phyloP scores from a whole-genome alignment of 2,329 filamentous ascomycete species.

The Xylariaceae sp. region DNA sequence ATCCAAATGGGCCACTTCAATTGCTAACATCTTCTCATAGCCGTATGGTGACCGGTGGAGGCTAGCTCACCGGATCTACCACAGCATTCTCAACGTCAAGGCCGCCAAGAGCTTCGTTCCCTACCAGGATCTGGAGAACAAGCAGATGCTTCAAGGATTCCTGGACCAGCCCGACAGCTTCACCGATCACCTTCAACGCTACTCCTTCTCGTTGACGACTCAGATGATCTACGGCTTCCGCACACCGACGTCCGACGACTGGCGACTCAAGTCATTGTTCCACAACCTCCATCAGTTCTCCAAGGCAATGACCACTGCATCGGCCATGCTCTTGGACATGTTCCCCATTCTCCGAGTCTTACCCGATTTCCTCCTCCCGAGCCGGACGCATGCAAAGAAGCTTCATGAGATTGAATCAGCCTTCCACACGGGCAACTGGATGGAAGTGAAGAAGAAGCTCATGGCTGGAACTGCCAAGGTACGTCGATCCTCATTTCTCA shows the following conservation, averaged over 20 bases:
- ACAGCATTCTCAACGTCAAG: slow-evolving; percentile 43
- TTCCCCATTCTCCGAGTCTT: slow-evolving; percentile 20
- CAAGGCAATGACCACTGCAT: slow-evolving; percentile 23
- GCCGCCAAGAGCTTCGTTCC: slow-evolving; percentile 45
- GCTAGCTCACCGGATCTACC: slow-evolving; percentile 36
- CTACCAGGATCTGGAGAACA: slow-evolving; percentile 53
- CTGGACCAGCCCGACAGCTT: slow-evolving; percentile 40
- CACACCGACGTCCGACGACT: slow-evolving; percentile 35
- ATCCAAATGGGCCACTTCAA: neutral
- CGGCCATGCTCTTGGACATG: slow-evolving; percentile 21
- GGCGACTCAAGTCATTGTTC: slow-evolving; percentile 27
- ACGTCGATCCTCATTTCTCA: neutral
- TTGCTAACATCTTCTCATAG: slow-evolving; percentile 19
- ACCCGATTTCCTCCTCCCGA: slow-evolving; percentile 16
- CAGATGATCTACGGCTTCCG: slow-evolving; percentile 47
- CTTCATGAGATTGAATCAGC: slow-evolving; percentile 19
- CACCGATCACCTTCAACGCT: slow-evolving; percentile 41
- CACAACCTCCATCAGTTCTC: slow-evolving; percentile 24
- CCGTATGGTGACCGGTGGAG: slow-evolving; percentile 35
- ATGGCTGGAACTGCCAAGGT: slow-evolving; percentile 24
- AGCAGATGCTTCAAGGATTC: slow-evolving; percentile 47
- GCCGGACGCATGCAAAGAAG: slow-evolving; percentile 18
- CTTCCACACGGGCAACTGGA: slow-evolving; percentile 23
- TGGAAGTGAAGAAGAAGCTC: slow-evolving; percentile 23
- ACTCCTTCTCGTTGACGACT: slow-evolving; percentile 44